Base-by-base conservation (phyloP, 2,329 filamentous ascomycete species). In the Didymella sp. region DNA sequence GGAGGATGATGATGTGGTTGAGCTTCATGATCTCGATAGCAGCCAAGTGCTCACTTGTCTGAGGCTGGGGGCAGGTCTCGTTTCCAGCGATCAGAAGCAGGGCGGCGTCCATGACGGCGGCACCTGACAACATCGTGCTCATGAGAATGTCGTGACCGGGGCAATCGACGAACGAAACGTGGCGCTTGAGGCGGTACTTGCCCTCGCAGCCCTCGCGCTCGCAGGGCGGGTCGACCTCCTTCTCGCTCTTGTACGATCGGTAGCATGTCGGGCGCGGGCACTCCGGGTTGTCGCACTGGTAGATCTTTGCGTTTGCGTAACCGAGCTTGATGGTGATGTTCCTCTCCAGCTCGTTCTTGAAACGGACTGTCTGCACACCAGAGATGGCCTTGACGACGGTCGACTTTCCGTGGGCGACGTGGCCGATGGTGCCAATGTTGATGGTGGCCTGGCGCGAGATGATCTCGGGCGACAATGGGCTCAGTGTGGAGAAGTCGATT, bases 1-100 rank as follows among this genome's bases (percentile, higher is more conserved):
- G 95, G 58, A 99, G 87, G 74, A 99, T 98, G 77, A 99, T 96
- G 80, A 99, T 97, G 82, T 99, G 96, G 79, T 96, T 92, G 64
- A 99, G 87, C 85, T 99, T 99, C 95, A 99, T 99, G 77, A 99
- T 99, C 80, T 99, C 95, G 75, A 99, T 98, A 66, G 95, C 95
- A 66, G 95, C 95, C 82, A 99, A 85, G 84, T 99, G 95, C 82
- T 99, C 95, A 22, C 94, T 97, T 17, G 95, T 99, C 81, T 99
- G 95, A 47, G 95, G 95, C 80, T 99, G 95, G 30, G 95, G 95
- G 82, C 95, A 98, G 49, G 91, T 88, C 89, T 99, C 95, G 82
- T 99, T 99, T 77, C 95, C 95, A 61, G 95, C 95, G 76, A 99
- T 97, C 51, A 99, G 85, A 53, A 99, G 87, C 59, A 99, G 86